phyloP scores from a whole-genome alignment of 768 basidiomycete species.

The Saitozyma podzolica region DNA sequence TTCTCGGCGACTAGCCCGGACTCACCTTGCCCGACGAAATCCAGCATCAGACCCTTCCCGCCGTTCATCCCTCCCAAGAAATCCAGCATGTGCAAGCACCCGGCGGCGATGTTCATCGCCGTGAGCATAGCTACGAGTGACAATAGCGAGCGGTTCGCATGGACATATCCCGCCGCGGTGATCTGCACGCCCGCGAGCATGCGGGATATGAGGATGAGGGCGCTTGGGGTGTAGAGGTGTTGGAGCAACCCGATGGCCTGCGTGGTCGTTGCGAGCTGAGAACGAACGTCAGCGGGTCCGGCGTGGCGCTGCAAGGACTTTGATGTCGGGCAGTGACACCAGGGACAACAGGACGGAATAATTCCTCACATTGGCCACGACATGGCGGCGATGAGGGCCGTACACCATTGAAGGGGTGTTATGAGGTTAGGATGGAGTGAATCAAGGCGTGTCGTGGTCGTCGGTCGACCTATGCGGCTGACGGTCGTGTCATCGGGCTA shows the following conservation, averaged over 20 bases:
- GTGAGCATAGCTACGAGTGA: slow-evolving; percentile 27
- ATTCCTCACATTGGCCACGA: slow-evolving; percentile 37
- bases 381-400: slow-evolving; percentile 42
- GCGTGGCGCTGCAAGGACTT: too few species aligned
- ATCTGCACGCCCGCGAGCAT: slow-evolving; percentile 36
- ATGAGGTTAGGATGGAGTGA: too few species aligned
- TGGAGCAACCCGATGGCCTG: slow-evolving; percentile 33
- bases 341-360: too few species aligned
- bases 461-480: too few species aligned
- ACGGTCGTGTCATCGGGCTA: too few species aligned
- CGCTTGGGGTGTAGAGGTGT: slow-evolving; percentile 39
- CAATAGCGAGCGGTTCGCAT: slow-evolving; percentile 31
- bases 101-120: slow-evolving; percentile 26
- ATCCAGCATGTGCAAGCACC: slow-evolving; percentile 33
- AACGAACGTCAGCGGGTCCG: not conserved
- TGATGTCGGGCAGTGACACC: not conserved
- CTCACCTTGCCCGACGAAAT: slow-evolving; percentile 45
- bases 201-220: slow-evolving; percentile 34
- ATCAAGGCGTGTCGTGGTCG: too few species aligned
- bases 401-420: slow-evolving; percentile 27
- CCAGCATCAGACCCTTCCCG: slow-evolving; percentile 35
- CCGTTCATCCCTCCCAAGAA: slow-evolving; percentile 15
- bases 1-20: not conserved
- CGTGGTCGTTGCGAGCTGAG: slow-evolving; percentile 29
- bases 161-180: slow-evolving; percentile 23